Percentiles rank a stretch among this genome's conserved stretches.
Conservation (phyloP, 345 rosid species). For the Salix udensis region DNA sequence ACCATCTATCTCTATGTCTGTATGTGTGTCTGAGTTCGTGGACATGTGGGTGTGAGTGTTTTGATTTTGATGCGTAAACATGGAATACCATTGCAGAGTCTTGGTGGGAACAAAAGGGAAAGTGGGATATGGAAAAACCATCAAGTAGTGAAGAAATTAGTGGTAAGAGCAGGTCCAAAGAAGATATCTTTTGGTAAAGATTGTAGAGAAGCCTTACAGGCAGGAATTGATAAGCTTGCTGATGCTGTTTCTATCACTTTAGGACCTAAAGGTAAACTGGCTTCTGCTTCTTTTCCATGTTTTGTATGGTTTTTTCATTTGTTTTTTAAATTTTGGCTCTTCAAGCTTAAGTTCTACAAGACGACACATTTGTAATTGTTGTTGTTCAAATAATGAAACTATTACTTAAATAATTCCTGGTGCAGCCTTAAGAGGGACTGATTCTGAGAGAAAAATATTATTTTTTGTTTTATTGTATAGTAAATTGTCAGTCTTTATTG, state of each 20-base stretch:
- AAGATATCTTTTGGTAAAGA: constrained; percentile 59
- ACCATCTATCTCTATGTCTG: no score
- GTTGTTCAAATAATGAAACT: not conserved
- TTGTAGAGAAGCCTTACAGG: constrained; percentile 67
- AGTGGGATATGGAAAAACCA: constrained; percentile 23
- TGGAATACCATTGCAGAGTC: constrained; percentile 26
- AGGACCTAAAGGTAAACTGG: constrained; percentile 61
- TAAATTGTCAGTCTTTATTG: not conserved
- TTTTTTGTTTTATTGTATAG: no score
- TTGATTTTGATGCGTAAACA: no score
- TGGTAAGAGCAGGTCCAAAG: constrained; percentile 69
- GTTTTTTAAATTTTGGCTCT: no score
- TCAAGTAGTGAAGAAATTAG: constrained; percentile 28
- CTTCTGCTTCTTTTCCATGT: not conserved
- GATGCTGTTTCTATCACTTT: constrained; percentile 85
- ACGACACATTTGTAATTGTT: no score
- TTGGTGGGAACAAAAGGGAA: constrained; percentile 25
- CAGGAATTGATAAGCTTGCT: constrained; percentile 83
- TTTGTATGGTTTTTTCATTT: not conserved
- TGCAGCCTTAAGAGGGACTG: not conserved
- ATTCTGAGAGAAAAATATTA: no score
- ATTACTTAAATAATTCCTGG: not conserved
- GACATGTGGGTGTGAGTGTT: no score
- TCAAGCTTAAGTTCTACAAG: no score
- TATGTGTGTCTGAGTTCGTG: no score